A percentile compares a stretch with the other conserved stretches of the same genome.
Evolutionary conservation across 2,329 filamentous ascomycete species (phyloP).

Genomic region (Claviceps digitariae): DNA sequence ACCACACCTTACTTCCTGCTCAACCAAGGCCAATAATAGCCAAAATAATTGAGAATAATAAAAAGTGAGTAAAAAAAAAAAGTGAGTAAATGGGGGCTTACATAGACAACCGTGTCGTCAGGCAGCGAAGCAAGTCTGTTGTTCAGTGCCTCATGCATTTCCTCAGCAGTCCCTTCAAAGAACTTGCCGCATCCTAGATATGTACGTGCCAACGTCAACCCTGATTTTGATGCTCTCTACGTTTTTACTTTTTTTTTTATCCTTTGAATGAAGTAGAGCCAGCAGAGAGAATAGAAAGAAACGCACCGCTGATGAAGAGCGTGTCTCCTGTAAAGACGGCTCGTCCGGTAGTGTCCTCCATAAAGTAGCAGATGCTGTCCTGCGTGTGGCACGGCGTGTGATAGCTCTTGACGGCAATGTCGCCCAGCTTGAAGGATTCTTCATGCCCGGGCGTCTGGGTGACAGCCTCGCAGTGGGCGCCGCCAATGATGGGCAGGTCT

Average conservation of each 20-base stretch:
- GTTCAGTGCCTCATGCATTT: slow-evolving; percentile 93
- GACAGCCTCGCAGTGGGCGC: slow-evolving; percentile 71
- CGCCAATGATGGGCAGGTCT: slow-evolving; percentile 67
- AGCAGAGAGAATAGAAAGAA: neutral
- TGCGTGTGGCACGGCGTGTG: slow-evolving; percentile 97
- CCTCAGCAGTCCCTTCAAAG: slow-evolving; percentile 77
- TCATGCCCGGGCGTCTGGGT: slow-evolving; percentile 63
- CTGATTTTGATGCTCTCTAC: neutral
- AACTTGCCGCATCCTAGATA: slow-evolving; percentile 74
- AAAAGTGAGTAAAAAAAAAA: neutral
- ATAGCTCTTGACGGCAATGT: slow-evolving; percentile 71
- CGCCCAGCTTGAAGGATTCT: slow-evolving; percentile 68
- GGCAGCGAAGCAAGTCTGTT: slow-evolving; percentile 67
- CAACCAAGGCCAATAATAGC: neutral
- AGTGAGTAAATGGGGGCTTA: slow-evolving; percentile 27
- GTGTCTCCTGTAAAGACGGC: slow-evolving; percentile 95
- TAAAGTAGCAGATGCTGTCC: slow-evolving; percentile 92
- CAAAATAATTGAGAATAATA: neutral
- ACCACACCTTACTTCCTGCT: neutral
- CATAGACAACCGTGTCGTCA: slow-evolving; percentile 83
- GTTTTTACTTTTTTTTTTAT: neutral
- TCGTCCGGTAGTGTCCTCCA: slow-evolving; percentile 62
- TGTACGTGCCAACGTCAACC: neutral
- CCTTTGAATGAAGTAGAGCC: too few species aligned
- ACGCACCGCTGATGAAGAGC: slow-evolving; percentile 73